Evolutionary conservation across 768 basidiomycete species (phyloP).

Genomic region (Infundibulicybe gibba): DNA sequence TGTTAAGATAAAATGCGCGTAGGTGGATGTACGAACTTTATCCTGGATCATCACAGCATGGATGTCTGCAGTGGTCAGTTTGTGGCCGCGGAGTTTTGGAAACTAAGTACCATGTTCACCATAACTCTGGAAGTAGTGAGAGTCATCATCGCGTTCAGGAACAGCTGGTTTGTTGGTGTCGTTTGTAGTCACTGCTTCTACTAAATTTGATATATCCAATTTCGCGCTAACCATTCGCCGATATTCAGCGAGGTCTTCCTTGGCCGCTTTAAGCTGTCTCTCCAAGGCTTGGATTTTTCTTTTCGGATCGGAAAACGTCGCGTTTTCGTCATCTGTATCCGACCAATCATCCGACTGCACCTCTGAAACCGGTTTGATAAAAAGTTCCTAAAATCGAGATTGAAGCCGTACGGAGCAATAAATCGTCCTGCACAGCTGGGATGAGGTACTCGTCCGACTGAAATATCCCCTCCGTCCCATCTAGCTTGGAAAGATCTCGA

Average conservation of each 20-base stretch:
- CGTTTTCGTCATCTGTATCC: constrained; percentile 66
- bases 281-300: constrained; percentile 58
- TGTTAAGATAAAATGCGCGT: constrained; percentile 85
- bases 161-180: constrained; percentile 18
- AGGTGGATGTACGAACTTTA: constrained; percentile 88
- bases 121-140: constrained; percentile 92
- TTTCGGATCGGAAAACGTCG: constrained; percentile 22
- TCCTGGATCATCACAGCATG: constrained; percentile 98
- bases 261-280: constrained; percentile 54
- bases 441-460: constrained; percentile 75
- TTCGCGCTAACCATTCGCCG: constrained; percentile 51
- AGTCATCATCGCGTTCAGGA: constrained; percentile 75
- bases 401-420: constrained; percentile 71
- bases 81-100: background rate
- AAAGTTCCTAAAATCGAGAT: background rate
- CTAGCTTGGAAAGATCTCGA: constrained; percentile 39
- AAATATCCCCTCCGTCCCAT: constrained; percentile 61
- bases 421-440: constrained; percentile 83
- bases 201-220: constrained; percentile 41
- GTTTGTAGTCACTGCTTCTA: constrained; percentile 37
- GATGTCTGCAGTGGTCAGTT: constrained; percentile 54
- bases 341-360: constrained; percentile 70
- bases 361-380: constrained; percentile 35
- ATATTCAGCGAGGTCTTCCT: constrained; percentile 62
- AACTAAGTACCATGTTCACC: constrained; percentile 70